Conservation (phyloP, 23 red algal species). For the Gracilaria gracilis region DNA sequence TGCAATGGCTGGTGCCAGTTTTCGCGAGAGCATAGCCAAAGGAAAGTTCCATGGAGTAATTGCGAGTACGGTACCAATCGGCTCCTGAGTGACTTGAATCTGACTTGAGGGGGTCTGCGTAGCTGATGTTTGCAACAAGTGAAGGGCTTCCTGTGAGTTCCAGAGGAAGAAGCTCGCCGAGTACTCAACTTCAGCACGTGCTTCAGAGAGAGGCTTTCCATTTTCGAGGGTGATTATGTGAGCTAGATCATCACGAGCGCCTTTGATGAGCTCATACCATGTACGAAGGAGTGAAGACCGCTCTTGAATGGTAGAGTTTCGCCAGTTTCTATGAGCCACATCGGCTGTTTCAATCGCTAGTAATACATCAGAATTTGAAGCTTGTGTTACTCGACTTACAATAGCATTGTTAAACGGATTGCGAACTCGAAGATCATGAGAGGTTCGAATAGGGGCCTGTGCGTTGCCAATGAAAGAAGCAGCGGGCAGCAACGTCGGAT, state of each 20-base stretch:
- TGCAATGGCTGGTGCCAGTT: slow-evolving; percentile 84
- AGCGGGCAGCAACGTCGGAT: slow-evolving; percentile 20
- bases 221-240: slow-evolving; percentile 85
- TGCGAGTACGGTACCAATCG: slow-evolving; percentile 81
- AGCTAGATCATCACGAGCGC: slow-evolving; percentile 72
- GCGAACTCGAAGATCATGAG: not conserved
- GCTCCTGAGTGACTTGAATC: slow-evolving; percentile 59
- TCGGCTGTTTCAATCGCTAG: not conserved
- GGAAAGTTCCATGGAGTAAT: slow-evolving; percentile 99
- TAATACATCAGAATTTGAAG: slow-evolving; percentile 21
- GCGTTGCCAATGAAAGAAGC: slow-evolving; percentile 48
- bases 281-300: slow-evolving; percentile 61
- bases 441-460: slow-evolving; percentile 22
- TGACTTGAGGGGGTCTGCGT: not conserved
- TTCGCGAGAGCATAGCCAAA: slow-evolving; percentile 87
- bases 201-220: slow-evolving; percentile 93
- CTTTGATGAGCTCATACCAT: slow-evolving; percentile 71
- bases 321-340: slow-evolving; percentile 53
- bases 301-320: slow-evolving; percentile 37
- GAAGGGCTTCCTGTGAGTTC: slow-evolving; percentile 70
- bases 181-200: slow-evolving; percentile 85
- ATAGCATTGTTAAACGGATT: slow-evolving; percentile 30
- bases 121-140: slow-evolving; percentile 48
- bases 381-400: slow-evolving; percentile 21
- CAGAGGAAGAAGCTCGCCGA: slow-evolving; percentile 84